Conservation (phyloP, 2,329 filamentous ascomycete genomes). For the Colletotrichum sidae region DNA sequence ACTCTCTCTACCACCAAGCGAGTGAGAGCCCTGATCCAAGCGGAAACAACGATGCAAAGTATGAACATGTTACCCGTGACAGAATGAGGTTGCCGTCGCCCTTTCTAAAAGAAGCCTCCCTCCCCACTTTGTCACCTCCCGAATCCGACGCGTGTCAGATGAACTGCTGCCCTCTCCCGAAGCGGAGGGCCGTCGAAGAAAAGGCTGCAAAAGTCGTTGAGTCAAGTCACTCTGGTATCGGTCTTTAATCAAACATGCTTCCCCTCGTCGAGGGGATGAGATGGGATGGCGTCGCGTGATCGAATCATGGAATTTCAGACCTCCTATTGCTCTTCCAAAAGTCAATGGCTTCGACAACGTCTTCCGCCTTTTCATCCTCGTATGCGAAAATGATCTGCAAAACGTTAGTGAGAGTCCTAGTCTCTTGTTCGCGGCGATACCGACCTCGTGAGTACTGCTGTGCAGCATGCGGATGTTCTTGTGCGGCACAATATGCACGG, state of each 20-base stretch:
- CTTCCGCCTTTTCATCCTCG: slow-evolving; percentile 93
- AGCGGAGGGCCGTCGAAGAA: slow-evolving; percentile 1
- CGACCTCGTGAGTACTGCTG: slow-evolving; percentile 95
- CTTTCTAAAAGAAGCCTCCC: slow-evolving; percentile 16
- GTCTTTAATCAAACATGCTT: slow-evolving; percentile 36
- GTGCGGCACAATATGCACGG: slow-evolving; percentile 94
- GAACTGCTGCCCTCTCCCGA: slow-evolving; percentile 12
- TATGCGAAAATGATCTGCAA: slow-evolving; percentile 95
- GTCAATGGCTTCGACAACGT: slow-evolving; percentile 93
- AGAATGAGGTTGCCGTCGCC: slow-evolving; percentile 10
- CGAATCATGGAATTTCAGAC: slow-evolving; percentile 52
- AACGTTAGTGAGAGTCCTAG: slow-evolving; percentile 28
- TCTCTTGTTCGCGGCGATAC: slow-evolving; percentile 42
- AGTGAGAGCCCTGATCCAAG: slow-evolving; percentile 29
- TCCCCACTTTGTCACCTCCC: slow-evolving; percentile 15
- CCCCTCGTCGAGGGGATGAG: slow-evolving; percentile 29
- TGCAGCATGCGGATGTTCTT: slow-evolving; percentile 98
- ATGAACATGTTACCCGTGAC: slow-evolving; percentile 19
- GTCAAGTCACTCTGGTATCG: slow-evolving; percentile 36
- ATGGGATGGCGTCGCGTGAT: slow-evolving; percentile 27
- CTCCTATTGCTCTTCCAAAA: slow-evolving; percentile 84
- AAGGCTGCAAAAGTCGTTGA: slow-evolving; percentile 28
- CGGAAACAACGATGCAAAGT: slow-evolving; percentile 31
- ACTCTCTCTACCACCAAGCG: slow-evolving; percentile 13
- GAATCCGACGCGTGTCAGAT: background rate